Evolutionary conservation across 768 basidiomycete species (phyloP).

Genomic region (Galerina sulciceps): DNA sequence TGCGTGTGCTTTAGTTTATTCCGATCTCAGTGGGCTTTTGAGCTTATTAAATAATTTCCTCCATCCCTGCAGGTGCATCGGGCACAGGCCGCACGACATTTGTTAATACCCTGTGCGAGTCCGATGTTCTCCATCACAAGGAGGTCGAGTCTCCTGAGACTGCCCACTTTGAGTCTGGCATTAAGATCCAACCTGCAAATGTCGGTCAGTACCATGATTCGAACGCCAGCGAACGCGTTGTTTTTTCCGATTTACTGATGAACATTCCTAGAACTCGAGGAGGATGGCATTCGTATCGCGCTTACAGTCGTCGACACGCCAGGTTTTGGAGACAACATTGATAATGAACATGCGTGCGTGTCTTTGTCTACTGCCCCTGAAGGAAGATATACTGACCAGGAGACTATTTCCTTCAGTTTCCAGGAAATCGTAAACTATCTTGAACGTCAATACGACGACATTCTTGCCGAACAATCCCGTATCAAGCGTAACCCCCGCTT

Average conservation of each 20-base stretch:
- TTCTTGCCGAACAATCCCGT: constrained; percentile 83
- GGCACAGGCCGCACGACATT: constrained; percentile 90
- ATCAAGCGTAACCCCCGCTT: constrained; percentile 95
- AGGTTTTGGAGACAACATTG: constrained; percentile 89
- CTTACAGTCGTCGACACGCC: constrained; percentile 92
- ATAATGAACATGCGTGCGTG: constrained; percentile 84
- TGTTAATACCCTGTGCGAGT: constrained; percentile 90
- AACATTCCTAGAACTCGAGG: constrained; percentile 71
- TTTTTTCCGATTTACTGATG: background rate
- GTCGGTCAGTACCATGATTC: constrained; percentile 57
- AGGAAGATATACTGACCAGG: background rate
- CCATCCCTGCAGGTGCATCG: constrained; percentile 65
- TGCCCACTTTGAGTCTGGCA: constrained; percentile 78
- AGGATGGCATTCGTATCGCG: constrained; percentile 89
- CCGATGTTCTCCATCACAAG: constrained; percentile 75
- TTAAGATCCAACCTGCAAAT: constrained; percentile 81
- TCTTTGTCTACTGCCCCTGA: background rate
- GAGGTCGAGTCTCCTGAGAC: constrained; percentile 62
- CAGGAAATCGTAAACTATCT: constrained; percentile 86
- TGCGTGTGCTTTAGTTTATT: constrained; percentile 40
- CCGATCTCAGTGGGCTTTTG: background rate
- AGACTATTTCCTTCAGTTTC: constrained; percentile 53
- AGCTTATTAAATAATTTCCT: background rate
- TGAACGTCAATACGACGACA: constrained; percentile 92
- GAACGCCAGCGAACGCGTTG: background rate